phyloP scores from a whole-genome alignment of 2,329 filamentous ascomycete genomes.

The Trichoderma gracile region DNA sequence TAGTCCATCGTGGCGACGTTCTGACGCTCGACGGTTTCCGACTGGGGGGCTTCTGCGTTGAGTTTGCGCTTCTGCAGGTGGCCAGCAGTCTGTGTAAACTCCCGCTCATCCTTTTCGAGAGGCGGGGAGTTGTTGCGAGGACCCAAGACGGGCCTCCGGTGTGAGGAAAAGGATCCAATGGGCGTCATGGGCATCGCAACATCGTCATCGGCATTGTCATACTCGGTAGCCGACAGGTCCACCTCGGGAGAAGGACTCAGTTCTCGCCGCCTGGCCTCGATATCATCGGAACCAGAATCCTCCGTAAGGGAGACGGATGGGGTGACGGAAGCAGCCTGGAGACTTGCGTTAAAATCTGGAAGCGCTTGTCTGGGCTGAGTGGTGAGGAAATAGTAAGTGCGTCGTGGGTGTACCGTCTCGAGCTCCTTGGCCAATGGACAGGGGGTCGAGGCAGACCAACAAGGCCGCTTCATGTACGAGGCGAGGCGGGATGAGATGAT shows the following conservation, averaged over 20 bases:
- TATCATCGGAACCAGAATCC: slow-evolving; percentile 64
- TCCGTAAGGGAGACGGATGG: slow-evolving; percentile 72
- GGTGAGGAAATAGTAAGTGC: slow-evolving; percentile 95
- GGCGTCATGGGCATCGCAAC: slow-evolving; percentile 60
- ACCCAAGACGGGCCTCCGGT: slow-evolving; percentile 42
- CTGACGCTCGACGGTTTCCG: slow-evolving; percentile 37
- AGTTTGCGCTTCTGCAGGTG: slow-evolving; percentile 71
- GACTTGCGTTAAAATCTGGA: slow-evolving; percentile 50
- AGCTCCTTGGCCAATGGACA: slow-evolving; percentile 93
- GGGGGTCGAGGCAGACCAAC: slow-evolving; percentile 73
- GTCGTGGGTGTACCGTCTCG: slow-evolving; percentile 86
- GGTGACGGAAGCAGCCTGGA: slow-evolving; percentile 63
- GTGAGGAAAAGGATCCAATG: slow-evolving; percentile 62
- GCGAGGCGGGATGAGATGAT: slow-evolving; percentile 92
- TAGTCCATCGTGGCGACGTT: slow-evolving; percentile 36
- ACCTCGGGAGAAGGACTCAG: slow-evolving; percentile 91
- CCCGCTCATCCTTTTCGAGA: slow-evolving; percentile 89
- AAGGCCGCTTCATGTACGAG: slow-evolving; percentile 83
- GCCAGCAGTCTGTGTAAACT: slow-evolving; percentile 94
- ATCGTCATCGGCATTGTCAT: slow-evolving; percentile 71
- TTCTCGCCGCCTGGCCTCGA: slow-evolving; percentile 66
- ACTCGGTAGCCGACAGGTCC: slow-evolving; percentile 82
- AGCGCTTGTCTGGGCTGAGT: slow-evolving; percentile 83
- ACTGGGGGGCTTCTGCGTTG: slow-evolving; percentile 42
- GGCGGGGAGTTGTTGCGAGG: slow-evolving; percentile 78